A percentile compares a stretch with the other conserved stretches of the same genome.
These are phyloP conservation scores for Fusarium clavum DNA, from an alignment of 2,329 filamentous ascomycete genomes.

Conservation along the genomic window DNA sequence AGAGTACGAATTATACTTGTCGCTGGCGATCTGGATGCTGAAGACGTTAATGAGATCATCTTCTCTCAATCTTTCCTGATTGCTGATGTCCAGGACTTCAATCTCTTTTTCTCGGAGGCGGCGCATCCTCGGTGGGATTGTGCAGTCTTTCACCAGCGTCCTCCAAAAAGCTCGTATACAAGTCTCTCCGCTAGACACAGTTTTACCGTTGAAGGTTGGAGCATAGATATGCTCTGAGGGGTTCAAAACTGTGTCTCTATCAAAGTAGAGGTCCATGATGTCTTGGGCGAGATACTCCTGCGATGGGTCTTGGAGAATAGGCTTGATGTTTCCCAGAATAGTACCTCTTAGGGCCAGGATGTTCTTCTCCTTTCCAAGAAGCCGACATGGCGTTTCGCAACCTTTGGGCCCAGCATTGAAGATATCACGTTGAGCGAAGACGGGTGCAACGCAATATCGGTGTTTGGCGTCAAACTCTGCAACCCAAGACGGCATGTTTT, in stretches of 20 bases:
- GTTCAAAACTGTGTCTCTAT: background rate
- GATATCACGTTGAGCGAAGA: slow-evolving; percentile 24
- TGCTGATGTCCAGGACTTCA: background rate
- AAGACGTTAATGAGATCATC: fast-evolving
- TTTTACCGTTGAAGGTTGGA: background rate
- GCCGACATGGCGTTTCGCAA: background rate
- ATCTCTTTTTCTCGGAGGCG: slow-evolving; percentile 8
- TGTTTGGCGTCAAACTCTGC: slow-evolving; percentile 2
- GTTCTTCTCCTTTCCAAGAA: background rate
- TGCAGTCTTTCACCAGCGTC: slow-evolving; percentile 21
- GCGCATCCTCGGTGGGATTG: slow-evolving; percentile 9
- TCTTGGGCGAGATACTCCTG: background rate
- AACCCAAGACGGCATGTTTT: slow-evolving; percentile 12
- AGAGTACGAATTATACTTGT: background rate
- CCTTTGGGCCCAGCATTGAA: background rate
- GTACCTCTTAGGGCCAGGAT: background rate
- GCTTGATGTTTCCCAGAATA: background rate
- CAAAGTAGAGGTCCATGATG: background rate
- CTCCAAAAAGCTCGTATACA: slow-evolving; percentile 15
- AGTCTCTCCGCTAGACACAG: background rate
- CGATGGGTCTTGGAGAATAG: fast-evolving
- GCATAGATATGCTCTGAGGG: background rate
- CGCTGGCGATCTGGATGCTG: background rate
- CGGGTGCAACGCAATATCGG: background rate
- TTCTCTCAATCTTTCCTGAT: background rate